phyloP scores from a whole-genome alignment of 2,329 filamentous ascomycete species.

The Gremmenia infestans region DNA sequence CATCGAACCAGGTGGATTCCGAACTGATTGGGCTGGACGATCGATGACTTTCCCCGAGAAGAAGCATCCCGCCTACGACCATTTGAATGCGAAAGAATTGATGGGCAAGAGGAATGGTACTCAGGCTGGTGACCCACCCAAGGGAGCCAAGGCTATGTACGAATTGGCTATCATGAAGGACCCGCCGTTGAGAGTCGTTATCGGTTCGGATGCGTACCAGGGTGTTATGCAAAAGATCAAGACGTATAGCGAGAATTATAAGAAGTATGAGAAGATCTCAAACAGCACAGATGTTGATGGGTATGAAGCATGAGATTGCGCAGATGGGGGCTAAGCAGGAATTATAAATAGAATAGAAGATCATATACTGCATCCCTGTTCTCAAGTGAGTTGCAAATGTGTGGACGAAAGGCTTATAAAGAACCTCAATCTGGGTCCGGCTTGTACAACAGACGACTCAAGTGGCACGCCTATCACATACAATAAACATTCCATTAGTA shows the following conservation, averaged over 20 bases:
- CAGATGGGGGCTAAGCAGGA: background rate
- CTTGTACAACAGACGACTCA: no score
- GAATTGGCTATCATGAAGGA: conserved; percentile 48
- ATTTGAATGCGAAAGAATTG: conserved; percentile 39
- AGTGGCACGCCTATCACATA: no score
- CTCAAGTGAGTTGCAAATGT: background rate
- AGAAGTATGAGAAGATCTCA: conserved; percentile 25
- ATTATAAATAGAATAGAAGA: background rate
- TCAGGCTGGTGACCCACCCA: conserved; percentile 39
- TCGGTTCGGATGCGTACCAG: conserved; percentile 49
- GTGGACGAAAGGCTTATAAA: no score
- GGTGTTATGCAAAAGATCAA: conserved; percentile 47
- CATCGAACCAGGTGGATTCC: conserved; percentile 37
- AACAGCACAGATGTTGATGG: conserved; percentile 23
- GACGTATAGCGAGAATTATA: conserved; percentile 38
- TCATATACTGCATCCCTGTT: background rate
- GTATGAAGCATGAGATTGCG: conserved; percentile 1
- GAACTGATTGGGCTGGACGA: conserved; percentile 36
- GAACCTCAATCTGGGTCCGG: no score
- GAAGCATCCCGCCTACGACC: conserved; percentile 41
- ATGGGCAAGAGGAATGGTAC: conserved; percentile 33
- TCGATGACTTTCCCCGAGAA: conserved; percentile 39
- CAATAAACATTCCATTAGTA: no score
- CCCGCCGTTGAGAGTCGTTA: conserved; percentile 46
- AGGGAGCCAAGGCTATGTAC: conserved; percentile 48